A percentile compares a stretch with the other conserved stretches of the same genome.
Evolutionary conservation across 495 filamentous ascomycete species (phyloP).

Genomic region (Podospora pseudopauciseta): DNA sequence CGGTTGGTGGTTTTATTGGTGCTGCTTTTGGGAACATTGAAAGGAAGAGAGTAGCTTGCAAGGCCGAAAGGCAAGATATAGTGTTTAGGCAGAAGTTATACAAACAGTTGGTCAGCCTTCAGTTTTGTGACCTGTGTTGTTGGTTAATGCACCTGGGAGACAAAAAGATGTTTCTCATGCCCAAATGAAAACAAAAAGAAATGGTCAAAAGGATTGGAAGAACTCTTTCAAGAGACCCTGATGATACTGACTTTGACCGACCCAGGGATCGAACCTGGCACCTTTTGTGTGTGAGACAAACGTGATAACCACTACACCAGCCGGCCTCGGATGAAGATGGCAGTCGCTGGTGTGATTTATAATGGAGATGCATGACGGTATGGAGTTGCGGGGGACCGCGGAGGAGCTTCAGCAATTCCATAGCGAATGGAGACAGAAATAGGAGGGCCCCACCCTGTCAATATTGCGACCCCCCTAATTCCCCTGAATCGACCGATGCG

Average conservation of each 20-base stretch:
- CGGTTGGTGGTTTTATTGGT: background rate
- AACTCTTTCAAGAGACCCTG: background rate
- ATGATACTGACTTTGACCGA: constrained; percentile 14
- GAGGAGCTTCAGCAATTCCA: too few relatives aligned
- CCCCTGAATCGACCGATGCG: background rate
- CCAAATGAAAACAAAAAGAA: background rate
- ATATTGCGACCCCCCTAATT: background rate
- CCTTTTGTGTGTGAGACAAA: constrained; percentile 29
- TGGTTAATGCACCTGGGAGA: background rate
- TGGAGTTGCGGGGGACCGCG: background rate
- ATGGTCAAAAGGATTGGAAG: background rate
- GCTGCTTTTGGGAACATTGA: background rate
- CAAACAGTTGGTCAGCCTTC: background rate
- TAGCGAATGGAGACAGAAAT: background rate
- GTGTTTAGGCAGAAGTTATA: constrained; percentile 5
- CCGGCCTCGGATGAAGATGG: constrained; percentile 6
- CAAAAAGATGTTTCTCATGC: background rate
- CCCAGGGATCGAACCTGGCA: constrained; percentile 28
- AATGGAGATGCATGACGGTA: background rate
- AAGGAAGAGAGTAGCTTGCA: background rate
- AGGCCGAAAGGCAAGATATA: background rate
- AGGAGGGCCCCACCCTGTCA: background rate
- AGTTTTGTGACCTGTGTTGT: background rate
- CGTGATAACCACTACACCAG: constrained; percentile 30
- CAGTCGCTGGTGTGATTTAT: background rate